These are phyloP conservation scores for Asparagopsis taxiformis DNA, from an alignment of 31 red algal species.

Conservation along the genomic window DNA sequence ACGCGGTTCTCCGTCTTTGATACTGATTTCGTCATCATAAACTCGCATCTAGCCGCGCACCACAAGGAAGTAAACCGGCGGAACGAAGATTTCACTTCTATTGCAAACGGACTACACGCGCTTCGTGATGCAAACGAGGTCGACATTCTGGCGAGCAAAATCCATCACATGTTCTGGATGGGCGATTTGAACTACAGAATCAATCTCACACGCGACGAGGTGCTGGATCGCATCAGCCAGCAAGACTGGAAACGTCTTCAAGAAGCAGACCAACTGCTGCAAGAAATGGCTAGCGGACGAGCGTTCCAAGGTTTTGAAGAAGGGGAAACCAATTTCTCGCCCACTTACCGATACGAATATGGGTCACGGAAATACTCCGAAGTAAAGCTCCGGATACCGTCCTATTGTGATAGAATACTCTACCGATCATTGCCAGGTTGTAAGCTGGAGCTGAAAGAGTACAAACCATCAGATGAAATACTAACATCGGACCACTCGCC, in stretches of 20 bases:
- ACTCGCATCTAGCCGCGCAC: conserved; percentile 89
- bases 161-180: conserved; percentile 86
- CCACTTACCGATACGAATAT: conserved; percentile 86
- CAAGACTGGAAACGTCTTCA: conserved; percentile 55
- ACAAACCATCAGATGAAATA: conserved; percentile 50
- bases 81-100: conserved; percentile 81
- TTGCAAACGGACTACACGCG: conserved; percentile 34
- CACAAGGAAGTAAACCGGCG: conserved; percentile 72
- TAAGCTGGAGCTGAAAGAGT: conserved; percentile 25
- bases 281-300: conserved; percentile 36
- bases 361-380: conserved; percentile 47
- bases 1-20: conserved; percentile 82
- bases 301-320: conserved; percentile 88
- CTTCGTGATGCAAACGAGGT: conserved; percentile 29
- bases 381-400: conserved; percentile 52
- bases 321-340: conserved; percentile 74
- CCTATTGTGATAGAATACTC: conserved; percentile 66
- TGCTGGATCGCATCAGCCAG: conserved; percentile 57
- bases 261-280: conserved; percentile 71
- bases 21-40: conserved; percentile 76
- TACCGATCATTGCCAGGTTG: conserved; percentile 52
- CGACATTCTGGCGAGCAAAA: conserved; percentile 31
- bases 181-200: conserved; percentile 98
- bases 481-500: conserved; percentile 63
- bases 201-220: conserved; percentile 65